A percentile compares a stretch with the other conserved stretches of the same genome.
phyloP scores from a whole-genome alignment of 2,329 filamentous ascomycete genomes.

The Neocucurbitaria cava region DNA sequence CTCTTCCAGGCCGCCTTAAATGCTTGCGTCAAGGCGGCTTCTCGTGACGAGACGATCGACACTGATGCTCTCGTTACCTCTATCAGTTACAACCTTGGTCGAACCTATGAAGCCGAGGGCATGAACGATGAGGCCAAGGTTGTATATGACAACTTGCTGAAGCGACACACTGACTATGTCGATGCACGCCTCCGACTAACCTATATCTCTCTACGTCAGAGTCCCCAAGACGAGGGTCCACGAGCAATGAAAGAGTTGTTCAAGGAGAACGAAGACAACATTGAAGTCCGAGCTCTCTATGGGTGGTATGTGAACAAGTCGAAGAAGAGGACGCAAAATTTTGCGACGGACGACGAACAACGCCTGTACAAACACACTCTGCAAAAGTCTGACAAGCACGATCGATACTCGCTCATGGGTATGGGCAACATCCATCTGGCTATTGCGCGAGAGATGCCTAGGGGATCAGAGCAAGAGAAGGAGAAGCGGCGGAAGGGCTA shows the following conservation, averaged over 20 bases:
- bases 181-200: conserved; percentile 88
- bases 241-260: conserved; percentile 86
- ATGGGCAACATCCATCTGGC: conserved; percentile 96
- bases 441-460: conserved; percentile 91
- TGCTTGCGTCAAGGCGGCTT: conserved; percentile 81
- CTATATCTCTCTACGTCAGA: conserved; percentile 84
- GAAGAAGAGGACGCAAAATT: conserved; percentile 80
- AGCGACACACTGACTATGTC: conserved; percentile 88
- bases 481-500: conserved; percentile 89
- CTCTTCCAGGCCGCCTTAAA: conserved; percentile 92
- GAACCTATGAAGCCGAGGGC: conserved; percentile 88
- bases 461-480: conserved; percentile 87
- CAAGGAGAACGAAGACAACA: conserved; percentile 80
- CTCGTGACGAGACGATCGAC: conserved; percentile 77
- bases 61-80: conserved; percentile 92
- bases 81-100: conserved; percentile 94
- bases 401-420: conserved; percentile 92
- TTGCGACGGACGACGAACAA: conserved; percentile 89
- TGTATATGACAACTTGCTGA: conserved; percentile 85
- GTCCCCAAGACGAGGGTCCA: conserved; percentile 83
- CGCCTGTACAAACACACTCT: conserved; percentile 96
- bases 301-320: conserved; percentile 94
- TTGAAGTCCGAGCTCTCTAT: conserved; percentile 91
- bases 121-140: conserved; percentile 83
- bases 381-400: conserved; percentile 89